These are phyloP conservation scores for Hordeum pubiflorum DNA, from an alignment of 202 grass and related monocot genomes.

Conservation along the genomic window DNA sequence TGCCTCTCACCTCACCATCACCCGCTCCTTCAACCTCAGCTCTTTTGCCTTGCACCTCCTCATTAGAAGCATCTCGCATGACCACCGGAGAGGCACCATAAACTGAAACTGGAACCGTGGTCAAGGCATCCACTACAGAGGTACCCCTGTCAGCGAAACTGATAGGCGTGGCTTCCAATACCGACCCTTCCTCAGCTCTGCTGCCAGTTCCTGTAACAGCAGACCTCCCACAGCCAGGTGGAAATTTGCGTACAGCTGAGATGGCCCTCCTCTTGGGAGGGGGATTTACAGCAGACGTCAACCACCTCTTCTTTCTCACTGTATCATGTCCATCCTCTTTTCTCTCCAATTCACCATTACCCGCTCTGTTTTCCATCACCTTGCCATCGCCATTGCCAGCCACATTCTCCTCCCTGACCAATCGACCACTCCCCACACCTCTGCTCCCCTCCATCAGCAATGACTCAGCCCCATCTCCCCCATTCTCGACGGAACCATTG, in stretches of 20 bases:
- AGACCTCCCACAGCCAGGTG: constrained; percentile 39
- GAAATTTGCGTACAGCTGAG: constrained; percentile 39
- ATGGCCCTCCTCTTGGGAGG: constrained; percentile 41
- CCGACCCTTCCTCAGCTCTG: not conserved
- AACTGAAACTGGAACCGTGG: not conserved
- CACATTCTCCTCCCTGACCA: not conserved
- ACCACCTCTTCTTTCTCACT: constrained; percentile 36
- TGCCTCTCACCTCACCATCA: constrained; percentile 1
- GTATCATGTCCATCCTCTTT: not conserved
- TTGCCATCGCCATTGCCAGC: not conserved
- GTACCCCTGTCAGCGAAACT: not conserved
- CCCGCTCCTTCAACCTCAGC: not conserved
- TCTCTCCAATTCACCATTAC: constrained; percentile 1
- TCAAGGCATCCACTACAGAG: not conserved
- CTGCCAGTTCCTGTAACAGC: constrained; percentile 9
- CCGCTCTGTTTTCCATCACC: not conserved
- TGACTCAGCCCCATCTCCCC: not conserved
- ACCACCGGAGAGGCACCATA: not conserved
- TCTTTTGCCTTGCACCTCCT: constrained; percentile 6
- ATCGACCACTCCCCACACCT: not conserved
- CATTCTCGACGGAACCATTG: not conserved
- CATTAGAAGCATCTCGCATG: not conserved
- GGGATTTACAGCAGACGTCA: constrained; percentile 34
- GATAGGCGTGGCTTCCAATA: not conserved
- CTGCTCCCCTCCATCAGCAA: not conserved